phyloP scores from a whole-genome alignment of 345 rosid genomes.

The Lumnitzera racemosa region DNA sequence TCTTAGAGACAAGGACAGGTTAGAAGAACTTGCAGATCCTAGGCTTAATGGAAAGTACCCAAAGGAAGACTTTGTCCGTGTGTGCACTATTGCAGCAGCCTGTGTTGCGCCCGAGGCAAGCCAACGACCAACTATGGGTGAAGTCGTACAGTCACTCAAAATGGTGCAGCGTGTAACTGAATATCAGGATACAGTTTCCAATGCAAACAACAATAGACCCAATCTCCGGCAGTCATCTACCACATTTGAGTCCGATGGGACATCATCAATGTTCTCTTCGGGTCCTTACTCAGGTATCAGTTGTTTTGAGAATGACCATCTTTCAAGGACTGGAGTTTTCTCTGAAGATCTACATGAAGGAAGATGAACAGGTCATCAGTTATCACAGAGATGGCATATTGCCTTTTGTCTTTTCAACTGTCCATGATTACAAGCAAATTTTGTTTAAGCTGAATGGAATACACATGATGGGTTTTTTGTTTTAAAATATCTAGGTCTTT shows the following conservation, averaged over 20 bases:
- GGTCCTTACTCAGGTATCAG: slow-evolving; percentile 90
- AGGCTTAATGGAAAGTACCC: slow-evolving; percentile 78
- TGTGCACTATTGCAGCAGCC: slow-evolving; percentile 97
- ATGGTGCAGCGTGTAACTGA: slow-evolving; percentile 90
- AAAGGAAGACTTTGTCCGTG: slow-evolving; percentile 82
- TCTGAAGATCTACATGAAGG: slow-evolving; percentile 99
- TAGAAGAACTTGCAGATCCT: slow-evolving; percentile 85
- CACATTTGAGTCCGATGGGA: slow-evolving; percentile 87
- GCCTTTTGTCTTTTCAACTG: slow-evolving; percentile 4
- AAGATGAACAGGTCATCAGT: slow-evolving; percentile 31
- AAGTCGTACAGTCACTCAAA: slow-evolving; percentile 98
- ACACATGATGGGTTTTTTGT: neutral
- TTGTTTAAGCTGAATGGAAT: neutral
- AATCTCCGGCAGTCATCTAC: slow-evolving; percentile 82
- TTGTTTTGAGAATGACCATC: slow-evolving; percentile 63
- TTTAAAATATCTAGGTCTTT: slow-evolving; percentile 12
- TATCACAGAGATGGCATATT: neutral
- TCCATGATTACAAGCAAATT: slow-evolving; percentile 9
- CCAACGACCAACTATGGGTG: slow-evolving; percentile 97
- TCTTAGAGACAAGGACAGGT: slow-evolving; percentile 84
- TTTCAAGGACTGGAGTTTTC: slow-evolving; percentile 69
- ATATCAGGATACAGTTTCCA: slow-evolving; percentile 52
- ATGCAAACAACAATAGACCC: slow-evolving; percentile 39
- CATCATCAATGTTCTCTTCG: slow-evolving; percentile 93
- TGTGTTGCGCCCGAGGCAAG: slow-evolving; percentile 94